These are phyloP conservation scores for Radiomyces spectabilis DNA, from an alignment of 192 early-diverging fungal species.

Conservation along the genomic window DNA sequence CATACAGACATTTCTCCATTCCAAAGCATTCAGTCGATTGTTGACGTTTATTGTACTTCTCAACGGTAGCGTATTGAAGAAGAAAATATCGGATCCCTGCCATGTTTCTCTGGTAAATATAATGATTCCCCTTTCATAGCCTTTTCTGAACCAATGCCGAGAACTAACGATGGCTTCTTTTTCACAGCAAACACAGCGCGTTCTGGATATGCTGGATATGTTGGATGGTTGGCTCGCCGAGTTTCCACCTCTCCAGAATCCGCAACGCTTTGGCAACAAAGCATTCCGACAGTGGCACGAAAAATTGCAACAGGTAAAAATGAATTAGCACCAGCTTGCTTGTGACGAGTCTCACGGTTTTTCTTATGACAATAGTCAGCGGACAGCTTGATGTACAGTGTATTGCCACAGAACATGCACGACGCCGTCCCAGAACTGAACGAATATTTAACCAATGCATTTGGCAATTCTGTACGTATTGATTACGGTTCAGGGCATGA, in stretches of 20 bases:
- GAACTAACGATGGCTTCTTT: not conserved
- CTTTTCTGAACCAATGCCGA: not conserved
- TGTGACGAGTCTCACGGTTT: not conserved
- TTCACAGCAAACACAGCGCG: constrained; percentile 32
- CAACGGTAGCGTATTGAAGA: constrained; percentile 63
- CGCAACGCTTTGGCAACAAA: constrained; percentile 87
- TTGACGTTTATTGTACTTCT: constrained; percentile 66
- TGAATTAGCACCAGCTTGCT: not conserved
- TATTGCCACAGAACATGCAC: constrained; percentile 29
- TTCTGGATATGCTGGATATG: constrained; percentile 56
- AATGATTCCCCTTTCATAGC: not conserved
- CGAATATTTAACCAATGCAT: constrained; percentile 62
- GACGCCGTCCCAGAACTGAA: constrained; percentile 60
- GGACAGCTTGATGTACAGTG: constrained; percentile 16
- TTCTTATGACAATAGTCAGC: constrained; percentile 22
- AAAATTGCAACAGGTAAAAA: constrained; percentile 39
- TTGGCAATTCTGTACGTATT: constrained; percentile 87
- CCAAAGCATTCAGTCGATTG: constrained; percentile 60
- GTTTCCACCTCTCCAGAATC: constrained; percentile 66
- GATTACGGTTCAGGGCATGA: constrained; percentile 99
- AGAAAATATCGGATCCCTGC: constrained; percentile 47
- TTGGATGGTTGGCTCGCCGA: constrained; percentile 64
- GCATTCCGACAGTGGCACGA: constrained; percentile 80
- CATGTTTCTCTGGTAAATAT: constrained; percentile 46
- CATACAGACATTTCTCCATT: constrained; percentile 50